These are phyloP conservation scores for Eucalyptus marginata DNA, from an alignment of 345 rosid species.

Conservation along the genomic window DNA sequence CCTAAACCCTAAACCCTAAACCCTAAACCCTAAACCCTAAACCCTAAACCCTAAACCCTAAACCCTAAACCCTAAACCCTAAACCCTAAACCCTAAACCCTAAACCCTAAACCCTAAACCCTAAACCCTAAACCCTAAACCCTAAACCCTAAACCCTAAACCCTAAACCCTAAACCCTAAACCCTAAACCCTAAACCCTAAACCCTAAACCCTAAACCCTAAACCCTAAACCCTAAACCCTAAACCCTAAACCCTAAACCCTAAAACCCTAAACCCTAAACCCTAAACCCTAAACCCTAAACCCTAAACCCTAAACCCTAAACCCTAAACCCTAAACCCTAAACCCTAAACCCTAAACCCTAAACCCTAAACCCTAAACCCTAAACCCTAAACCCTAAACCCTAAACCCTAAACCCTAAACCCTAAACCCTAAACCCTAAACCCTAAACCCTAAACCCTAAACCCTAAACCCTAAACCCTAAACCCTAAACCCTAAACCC, in stretches of 20 bases:
- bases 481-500: neutral
- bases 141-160: conserved; percentile 1
- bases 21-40: conserved; percentile 1
- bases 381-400: neutral
- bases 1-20: neutral
- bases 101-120: conserved; percentile 1
- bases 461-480: neutral
- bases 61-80: neutral
- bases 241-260: neutral
- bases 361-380: neutral
- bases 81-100: conserved; percentile 3
- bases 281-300: neutral
- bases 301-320: neutral
- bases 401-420: neutral
- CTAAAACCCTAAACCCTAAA: neutral
- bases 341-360: neutral
- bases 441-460: neutral
- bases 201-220: neutral
- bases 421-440: neutral
- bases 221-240: conserved; percentile 1
- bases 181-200: neutral
- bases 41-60: neutral
- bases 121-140: neutral
- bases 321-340: neutral
- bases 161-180: neutral